These are phyloP conservation scores for Amesomyces nigricolor DNA, from an alignment of 2,329 filamentous ascomycete genomes.

Conservation along the genomic window DNA sequence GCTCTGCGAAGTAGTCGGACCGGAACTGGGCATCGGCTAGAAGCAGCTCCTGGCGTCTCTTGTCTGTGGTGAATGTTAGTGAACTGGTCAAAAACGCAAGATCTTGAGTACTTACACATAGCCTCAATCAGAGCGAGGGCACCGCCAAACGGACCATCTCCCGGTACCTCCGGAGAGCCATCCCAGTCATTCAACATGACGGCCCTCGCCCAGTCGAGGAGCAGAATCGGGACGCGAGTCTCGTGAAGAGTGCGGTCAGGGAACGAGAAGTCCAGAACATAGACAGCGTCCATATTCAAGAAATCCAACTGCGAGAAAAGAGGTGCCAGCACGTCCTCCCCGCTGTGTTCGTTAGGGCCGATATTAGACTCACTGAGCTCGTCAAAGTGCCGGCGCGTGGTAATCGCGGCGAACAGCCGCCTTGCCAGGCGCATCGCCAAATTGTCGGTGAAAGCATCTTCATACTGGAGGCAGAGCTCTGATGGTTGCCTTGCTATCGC, in stretches of 20 bases:
- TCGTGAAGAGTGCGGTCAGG: constrained; percentile 51
- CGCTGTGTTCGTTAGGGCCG: constrained; percentile 28
- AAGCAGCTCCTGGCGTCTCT: constrained; percentile 57
- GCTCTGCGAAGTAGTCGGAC: constrained; percentile 69
- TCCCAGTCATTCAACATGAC: constrained; percentile 78
- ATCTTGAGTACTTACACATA: constrained; percentile 55
- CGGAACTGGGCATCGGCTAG: constrained; percentile 66
- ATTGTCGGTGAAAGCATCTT: constrained; percentile 59
- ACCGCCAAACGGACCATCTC: constrained; percentile 67
- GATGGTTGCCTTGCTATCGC: constrained; percentile 42
- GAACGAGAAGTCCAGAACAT: constrained; percentile 44
- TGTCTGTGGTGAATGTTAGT: constrained; percentile 40
- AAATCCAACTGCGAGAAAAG: constrained; percentile 51
- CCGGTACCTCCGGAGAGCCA: constrained; percentile 63
- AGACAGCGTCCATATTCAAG: constrained; percentile 40
- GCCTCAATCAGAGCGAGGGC: constrained; percentile 68
- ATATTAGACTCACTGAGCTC: constrained; percentile 38
- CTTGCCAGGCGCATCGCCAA: constrained; percentile 53
- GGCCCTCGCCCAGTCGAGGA: constrained; percentile 67
- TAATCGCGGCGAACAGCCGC: constrained; percentile 53
- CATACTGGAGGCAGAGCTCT: constrained; percentile 52
- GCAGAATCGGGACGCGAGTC: constrained; percentile 49
- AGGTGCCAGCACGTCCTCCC: constrained; percentile 42
- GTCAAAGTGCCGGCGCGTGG: constrained; percentile 46
- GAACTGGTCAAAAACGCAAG: not conserved